These are phyloP conservation scores for Haplographium delicatum DNA, from an alignment of 495 filamentous ascomycete genomes.

Conservation along the genomic window DNA sequence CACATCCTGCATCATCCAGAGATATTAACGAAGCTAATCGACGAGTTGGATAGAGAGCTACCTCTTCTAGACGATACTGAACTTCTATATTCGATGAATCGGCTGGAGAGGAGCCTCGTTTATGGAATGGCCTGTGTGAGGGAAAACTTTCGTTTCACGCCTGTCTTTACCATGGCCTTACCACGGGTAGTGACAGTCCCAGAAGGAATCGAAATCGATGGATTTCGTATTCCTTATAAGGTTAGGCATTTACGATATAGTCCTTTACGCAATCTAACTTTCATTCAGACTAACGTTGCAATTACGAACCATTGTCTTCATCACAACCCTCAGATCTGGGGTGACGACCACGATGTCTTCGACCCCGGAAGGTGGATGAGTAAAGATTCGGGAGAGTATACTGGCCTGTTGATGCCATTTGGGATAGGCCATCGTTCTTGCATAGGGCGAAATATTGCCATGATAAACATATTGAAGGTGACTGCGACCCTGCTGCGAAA, in stretches of 20 bases:
- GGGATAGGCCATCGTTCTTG: conserved; percentile 1
- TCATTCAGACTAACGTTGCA: conserved; percentile 1
- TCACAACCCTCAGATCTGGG: conserved; percentile 11
- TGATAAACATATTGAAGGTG: conserved; percentile 8
- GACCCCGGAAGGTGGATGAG: neutral
- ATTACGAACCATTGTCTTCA: conserved; percentile 6
- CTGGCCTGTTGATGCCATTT: conserved; percentile 7
- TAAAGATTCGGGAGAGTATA: neutral
- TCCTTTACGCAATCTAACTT: too few species aligned
- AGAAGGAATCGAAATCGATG: neutral
- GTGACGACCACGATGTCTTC: conserved; percentile 3
- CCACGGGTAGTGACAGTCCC: neutral
- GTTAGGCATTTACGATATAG: neutral
- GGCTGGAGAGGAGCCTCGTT: neutral
- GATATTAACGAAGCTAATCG: neutral
- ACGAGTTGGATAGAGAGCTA: neutral
- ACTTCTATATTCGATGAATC: neutral
- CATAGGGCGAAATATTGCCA: conserved; percentile 5
- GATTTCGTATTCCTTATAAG: neutral
- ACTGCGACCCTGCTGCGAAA: conserved; percentile 4
- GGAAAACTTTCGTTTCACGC: conserved; percentile 12
- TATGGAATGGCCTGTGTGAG: neutral
- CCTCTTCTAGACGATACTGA: neutral
- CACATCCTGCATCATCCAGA: conserved; percentile 5
- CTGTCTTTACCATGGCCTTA: conserved; percentile 11